Conservation (phyloP, 352 stramenopile genomes). For the Aphanomyces stellatus region DNA sequence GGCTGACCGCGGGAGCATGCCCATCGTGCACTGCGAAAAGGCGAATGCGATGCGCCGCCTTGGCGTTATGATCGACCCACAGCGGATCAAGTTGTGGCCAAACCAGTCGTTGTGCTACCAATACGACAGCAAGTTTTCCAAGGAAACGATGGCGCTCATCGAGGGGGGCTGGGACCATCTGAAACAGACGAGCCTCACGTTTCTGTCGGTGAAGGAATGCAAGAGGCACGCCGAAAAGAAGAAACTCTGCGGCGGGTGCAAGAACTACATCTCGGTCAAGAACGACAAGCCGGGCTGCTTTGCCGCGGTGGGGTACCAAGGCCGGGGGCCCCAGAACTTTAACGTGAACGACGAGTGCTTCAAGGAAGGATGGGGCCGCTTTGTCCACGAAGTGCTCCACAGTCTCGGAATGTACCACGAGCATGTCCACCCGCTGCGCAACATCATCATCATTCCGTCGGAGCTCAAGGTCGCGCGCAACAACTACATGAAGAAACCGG, state of each 20-base stretch:
- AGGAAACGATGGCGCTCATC: not conserved
- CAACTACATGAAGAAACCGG: conserved; percentile 69
- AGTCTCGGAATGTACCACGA: conserved; percentile 71
- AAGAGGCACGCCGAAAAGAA: not conserved
- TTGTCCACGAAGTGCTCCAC: conserved; percentile 80
- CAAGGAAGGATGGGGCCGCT: conserved; percentile 62
- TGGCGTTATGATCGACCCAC: not conserved
- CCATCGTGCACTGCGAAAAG: not conserved
- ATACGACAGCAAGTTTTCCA: not conserved
- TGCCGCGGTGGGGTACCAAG: conserved; percentile 10
- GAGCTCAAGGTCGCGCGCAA: conserved; percentile 40
- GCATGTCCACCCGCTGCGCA: conserved; percentile 64
- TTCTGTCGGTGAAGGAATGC: not conserved
- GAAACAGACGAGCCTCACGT: not conserved
- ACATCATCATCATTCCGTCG: conserved; percentile 54
- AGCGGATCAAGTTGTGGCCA: conserved; percentile 5
- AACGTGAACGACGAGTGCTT: conserved; percentile 35
- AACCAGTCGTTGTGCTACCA: conserved; percentile 2
- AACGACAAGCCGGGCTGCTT: conserved; percentile 11
- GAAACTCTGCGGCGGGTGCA: conserved; percentile 2
- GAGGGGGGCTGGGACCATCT: not conserved
- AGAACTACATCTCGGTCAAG: not conserved
- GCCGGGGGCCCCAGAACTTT: not conserved
- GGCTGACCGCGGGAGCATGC: not conserved
- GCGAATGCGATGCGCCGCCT: not conserved